A percentile compares a stretch with the other conserved stretches of the same genome.
Evolutionary conservation across 2,329 filamentous ascomycete species (phyloP).

Genomic region (Ascochyta lentis): DNA sequence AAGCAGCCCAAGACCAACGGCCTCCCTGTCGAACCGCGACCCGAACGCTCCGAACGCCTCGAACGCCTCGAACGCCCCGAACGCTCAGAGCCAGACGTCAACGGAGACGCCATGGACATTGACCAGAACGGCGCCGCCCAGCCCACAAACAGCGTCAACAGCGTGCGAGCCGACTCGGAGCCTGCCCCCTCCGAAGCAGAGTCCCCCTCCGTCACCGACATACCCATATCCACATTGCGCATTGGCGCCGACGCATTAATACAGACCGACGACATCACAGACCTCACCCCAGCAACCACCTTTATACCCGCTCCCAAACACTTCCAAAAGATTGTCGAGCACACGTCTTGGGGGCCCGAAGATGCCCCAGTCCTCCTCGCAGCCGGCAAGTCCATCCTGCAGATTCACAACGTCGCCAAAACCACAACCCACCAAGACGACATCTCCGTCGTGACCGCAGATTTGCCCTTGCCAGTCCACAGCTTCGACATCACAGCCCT

Average conservation of each 20-base stretch:
- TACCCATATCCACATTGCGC: constrained; percentile 49
- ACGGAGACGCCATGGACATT: constrained; percentile 57
- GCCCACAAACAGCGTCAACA: constrained; percentile 36
- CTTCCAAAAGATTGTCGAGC: constrained; percentile 33
- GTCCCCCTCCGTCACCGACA: constrained; percentile 47
- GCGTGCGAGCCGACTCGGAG: constrained; percentile 46
- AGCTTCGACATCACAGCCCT: constrained; percentile 46
- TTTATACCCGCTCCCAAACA: constrained; percentile 37
- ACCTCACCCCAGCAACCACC: constrained; percentile 40
- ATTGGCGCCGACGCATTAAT: constrained; percentile 48
- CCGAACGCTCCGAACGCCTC: not conserved
- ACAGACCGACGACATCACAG: constrained; percentile 46
- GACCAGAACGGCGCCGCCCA: constrained; percentile 46
- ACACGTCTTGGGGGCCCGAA: constrained; percentile 46
- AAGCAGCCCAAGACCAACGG: constrained; percentile 43
- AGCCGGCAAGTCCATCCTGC: constrained; percentile 45
- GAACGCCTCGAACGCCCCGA: not conserved
- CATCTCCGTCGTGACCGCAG: constrained; percentile 25
- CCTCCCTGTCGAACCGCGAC: constrained; percentile 33
- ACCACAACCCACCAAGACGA: constrained; percentile 11
- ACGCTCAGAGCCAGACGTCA: constrained; percentile 42
- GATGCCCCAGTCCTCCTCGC: constrained; percentile 42
- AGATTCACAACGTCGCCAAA: constrained; percentile 41
- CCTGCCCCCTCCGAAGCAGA: constrained; percentile 46
- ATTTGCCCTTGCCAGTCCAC: constrained; percentile 37